Conservation (phyloP, 2,329 filamentous ascomycete species). For the Aspergillus floridensis region DNA sequence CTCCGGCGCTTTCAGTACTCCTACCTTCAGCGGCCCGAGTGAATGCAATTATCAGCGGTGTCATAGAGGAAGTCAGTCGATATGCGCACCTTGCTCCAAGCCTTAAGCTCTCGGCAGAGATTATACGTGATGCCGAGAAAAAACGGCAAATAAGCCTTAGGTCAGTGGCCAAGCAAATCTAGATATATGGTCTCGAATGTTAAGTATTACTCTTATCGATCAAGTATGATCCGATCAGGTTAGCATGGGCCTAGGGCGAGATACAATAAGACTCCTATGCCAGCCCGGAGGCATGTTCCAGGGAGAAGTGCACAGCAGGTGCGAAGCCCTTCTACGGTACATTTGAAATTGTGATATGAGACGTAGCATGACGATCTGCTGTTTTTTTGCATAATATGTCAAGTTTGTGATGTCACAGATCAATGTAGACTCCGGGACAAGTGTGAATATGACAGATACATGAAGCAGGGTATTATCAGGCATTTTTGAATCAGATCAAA, state of each 20-base stretch:
- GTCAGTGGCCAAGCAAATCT: conserved; percentile 12
- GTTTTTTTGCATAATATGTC: no score
- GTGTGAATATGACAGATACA: neutral
- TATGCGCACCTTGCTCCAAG: conserved; percentile 75
- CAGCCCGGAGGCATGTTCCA: no score
- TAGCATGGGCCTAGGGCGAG: no score
- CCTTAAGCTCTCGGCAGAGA: conserved; percentile 71
- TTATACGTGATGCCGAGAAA: conserved; percentile 74
- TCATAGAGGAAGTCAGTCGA: conserved; percentile 71
- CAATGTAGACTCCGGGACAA: neutral
- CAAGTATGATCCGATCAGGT: no score
- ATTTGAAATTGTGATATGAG: no score
- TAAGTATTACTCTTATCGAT: no score
- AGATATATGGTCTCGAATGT: neutral
- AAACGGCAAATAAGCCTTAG: conserved; percentile 55
- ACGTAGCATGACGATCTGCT: no score
- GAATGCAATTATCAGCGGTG: conserved; percentile 73
- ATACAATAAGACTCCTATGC: no score
- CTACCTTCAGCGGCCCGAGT: conserved; percentile 58
- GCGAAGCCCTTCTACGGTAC: no score
- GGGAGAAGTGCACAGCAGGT: no score
- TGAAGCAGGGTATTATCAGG: neutral
- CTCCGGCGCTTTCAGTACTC: conserved; percentile 66
- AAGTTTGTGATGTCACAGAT: no score
- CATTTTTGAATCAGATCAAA: conserved; percentile 43